Evolutionary conservation across 2,329 filamentous ascomycete species (phyloP).

Genomic region (Sclerotinia minor): DNA sequence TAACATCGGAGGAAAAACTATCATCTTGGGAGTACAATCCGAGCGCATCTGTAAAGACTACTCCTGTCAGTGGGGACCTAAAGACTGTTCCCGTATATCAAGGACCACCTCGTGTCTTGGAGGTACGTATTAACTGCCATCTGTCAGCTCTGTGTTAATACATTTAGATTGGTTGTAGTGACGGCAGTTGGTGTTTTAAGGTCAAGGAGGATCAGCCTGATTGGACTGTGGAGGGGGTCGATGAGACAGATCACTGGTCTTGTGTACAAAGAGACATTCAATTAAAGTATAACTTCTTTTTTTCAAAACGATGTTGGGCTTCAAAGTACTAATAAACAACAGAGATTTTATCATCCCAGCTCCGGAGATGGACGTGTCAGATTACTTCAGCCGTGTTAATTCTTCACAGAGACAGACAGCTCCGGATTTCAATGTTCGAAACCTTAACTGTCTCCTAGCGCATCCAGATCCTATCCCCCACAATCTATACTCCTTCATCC

Average conservation of each 20-base stretch:
- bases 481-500: constrained; percentile 38
- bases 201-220: constrained; percentile 36
- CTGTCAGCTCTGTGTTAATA: not conserved
- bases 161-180: constrained; percentile 35
- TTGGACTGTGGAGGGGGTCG: constrained; percentile 40
- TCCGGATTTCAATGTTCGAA: constrained; percentile 38
- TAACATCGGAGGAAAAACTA: constrained; percentile 22
- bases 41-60: constrained; percentile 11
- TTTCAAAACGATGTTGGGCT: not conserved
- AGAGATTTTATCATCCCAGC: constrained; percentile 36
- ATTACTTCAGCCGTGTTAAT: constrained; percentile 35
- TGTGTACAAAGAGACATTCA: constrained; percentile 29
- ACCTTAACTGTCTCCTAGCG: constrained; percentile 35
- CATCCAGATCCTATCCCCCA: constrained; percentile 35
- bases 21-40: constrained; percentile 36
- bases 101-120: constrained; percentile 36
- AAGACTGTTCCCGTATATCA: constrained; percentile 26
- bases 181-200: constrained; percentile 39
- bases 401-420: constrained; percentile 30
- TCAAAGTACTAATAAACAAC: not conserved
- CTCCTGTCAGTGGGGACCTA: constrained; percentile 2
- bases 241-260: constrained; percentile 39
- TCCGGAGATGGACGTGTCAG: constrained; percentile 21
- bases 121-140: constrained; percentile 21
- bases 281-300: constrained; percentile 26